Percentiles rank a stretch among this genome's conserved stretches.
phyloP scores from a whole-genome alignment of 169 alveolate species.

The Eimeria falciformis region DNA sequence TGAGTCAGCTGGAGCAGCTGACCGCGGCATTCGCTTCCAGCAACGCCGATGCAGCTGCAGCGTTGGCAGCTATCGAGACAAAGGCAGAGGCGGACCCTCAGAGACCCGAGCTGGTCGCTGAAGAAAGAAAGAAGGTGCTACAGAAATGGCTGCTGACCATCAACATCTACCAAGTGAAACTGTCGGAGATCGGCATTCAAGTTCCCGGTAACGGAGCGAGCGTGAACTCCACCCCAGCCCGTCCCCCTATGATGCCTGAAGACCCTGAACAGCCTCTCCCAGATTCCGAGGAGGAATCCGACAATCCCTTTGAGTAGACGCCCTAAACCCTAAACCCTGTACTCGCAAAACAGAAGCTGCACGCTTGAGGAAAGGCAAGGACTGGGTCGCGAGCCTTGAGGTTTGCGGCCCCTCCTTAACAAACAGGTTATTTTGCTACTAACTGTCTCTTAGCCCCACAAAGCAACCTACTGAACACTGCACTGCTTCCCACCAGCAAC shows the following conservation, averaged over 20 bases:
- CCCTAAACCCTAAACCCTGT: not conserved
- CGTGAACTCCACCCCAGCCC: not conserved
- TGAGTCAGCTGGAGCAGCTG: not conserved
- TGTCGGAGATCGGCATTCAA: not conserved
- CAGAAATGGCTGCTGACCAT: not conserved
- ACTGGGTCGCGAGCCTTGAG: too few species aligned
- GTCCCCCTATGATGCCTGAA: not conserved
- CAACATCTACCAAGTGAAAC: not conserved
- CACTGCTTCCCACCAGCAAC: not conserved
- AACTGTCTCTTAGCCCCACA: not conserved
- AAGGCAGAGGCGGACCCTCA: not conserved
- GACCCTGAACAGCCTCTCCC: too few species aligned
- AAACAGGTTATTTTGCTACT: too few species aligned
- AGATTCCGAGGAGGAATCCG: too few species aligned
- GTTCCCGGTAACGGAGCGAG: not conserved
- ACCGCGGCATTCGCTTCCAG: not conserved
- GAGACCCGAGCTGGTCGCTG: not conserved
- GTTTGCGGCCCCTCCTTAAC: too few species aligned
- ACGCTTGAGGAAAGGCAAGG: not conserved
- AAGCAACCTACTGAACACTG: not conserved
- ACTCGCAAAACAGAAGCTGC: not conserved
- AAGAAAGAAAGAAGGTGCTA: not conserved
- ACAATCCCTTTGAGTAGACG: not conserved
- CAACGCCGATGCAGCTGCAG: not conserved
- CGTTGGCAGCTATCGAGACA: not conserved